Percentiles rank a stretch among this genome's conserved stretches.
Evolutionary conservation across 1,284 basidiomycete species (phyloP).

Genomic region (Anthracocystis panici-leucophaei): DNA sequence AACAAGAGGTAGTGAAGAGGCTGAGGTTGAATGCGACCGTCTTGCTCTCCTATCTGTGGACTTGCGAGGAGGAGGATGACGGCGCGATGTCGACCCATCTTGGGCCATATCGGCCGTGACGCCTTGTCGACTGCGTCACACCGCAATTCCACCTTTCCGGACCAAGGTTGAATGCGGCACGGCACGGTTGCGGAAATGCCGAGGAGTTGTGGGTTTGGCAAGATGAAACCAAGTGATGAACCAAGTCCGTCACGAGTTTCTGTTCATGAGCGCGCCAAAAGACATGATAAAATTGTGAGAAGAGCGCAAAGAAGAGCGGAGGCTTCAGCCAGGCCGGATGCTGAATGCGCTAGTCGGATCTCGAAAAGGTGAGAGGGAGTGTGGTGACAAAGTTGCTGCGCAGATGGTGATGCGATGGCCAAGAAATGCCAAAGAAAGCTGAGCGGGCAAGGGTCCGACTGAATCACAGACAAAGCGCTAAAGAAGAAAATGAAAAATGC

Average conservation of each 20-base stretch:
- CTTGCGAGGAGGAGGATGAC: constrained; percentile 16
- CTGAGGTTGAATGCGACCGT: constrained; percentile 29
- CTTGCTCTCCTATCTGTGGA: constrained; percentile 24
- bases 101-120: constrained; percentile 29
- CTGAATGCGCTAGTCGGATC: too few species aligned
- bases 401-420: constrained; percentile 1
- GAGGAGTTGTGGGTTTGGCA: constrained; percentile 2
- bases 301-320: not conserved
- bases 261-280: not conserved
- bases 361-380: too few species aligned
- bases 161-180: not conserved
- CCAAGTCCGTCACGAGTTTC: constrained; percentile 2
- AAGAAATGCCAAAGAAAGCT: not conserved
- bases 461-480: not conserved
- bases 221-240: constrained; percentile 7
- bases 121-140: constrained; percentile 1
- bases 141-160: constrained; percentile 7
- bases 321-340: too few species aligned
- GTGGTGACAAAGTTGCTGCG: not conserved
- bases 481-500: not conserved
- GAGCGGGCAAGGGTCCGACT: constrained; percentile 8
- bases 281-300: not conserved
- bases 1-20: constrained; percentile 32
- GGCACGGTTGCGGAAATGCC: not conserved
- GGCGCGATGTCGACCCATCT: constrained; percentile 12